Evolutionary conservation across 1,284 basidiomycete species (phyloP).

Genomic region (Cryptococcus amylolentus): DNA sequence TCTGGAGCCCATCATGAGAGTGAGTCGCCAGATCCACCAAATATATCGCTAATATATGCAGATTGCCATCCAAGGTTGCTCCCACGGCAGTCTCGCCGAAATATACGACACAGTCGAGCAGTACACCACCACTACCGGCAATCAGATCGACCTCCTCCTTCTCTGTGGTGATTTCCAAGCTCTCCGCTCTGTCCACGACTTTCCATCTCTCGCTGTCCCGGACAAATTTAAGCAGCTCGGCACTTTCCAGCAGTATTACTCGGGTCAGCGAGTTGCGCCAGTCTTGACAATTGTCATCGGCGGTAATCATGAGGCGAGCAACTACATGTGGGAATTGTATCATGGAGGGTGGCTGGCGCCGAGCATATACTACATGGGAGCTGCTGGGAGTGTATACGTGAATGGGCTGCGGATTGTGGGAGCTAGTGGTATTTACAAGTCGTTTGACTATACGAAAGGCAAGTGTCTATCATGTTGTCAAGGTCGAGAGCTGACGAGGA

Average conservation of each 20-base stretch:
- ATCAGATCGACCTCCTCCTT: conserved; percentile 77
- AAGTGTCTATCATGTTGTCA: conserved; percentile 22
- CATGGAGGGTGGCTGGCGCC: conserved; percentile 95
- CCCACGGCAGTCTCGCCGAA: conserved; percentile 80
- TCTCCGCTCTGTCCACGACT: conserved; percentile 77
- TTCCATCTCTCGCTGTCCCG: conserved; percentile 87
- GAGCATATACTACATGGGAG: conserved; percentile 94
- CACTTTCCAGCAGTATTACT: conserved; percentile 87
- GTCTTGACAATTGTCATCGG: conserved; percentile 91
- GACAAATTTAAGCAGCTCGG: conserved; percentile 81
- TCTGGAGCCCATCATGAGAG: background rate
- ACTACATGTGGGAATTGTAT: conserved; percentile 96
- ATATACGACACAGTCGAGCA: conserved; percentile 76
- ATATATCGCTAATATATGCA: conserved; percentile 36
- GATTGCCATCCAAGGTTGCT: conserved; percentile 93
- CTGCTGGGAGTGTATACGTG: conserved; percentile 82
- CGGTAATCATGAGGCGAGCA: conserved; percentile 96
- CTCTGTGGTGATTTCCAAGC: conserved; percentile 94
- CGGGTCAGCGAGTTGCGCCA: conserved; percentile 73
- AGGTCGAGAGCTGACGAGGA: background rate
- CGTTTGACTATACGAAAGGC: conserved; percentile 73
- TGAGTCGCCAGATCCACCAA: background rate
- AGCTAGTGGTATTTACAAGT: conserved; percentile 89
- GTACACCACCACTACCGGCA: conserved; percentile 61
- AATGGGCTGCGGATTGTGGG: conserved; percentile 84